A percentile compares a stretch with the other conserved stretches of the same genome.
phyloP scores from a whole-genome alignment of 1,139 yeast species.

The Taphrina wiesneri region DNA sequence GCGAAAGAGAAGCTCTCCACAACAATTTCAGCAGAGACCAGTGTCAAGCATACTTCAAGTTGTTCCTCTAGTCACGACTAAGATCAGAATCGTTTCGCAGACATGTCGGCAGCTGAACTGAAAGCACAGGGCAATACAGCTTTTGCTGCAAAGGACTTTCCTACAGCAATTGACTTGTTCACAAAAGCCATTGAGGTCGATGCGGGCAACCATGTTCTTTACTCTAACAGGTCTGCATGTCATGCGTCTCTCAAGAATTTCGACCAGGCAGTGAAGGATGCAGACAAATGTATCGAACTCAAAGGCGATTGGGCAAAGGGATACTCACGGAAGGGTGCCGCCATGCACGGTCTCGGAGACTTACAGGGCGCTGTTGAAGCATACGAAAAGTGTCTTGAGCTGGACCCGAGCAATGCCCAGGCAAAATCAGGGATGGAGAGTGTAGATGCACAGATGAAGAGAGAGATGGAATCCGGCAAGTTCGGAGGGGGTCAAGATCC shows the following conservation, averaged over 20 bases:
- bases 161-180: conserved; percentile 75
- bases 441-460: conserved; percentile 59
- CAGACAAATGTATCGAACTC: conserved; percentile 74
- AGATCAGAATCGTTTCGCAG: neutral
- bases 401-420: conserved; percentile 80
- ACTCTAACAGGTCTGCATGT: conserved; percentile 91
- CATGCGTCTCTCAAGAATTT: conserved; percentile 79
- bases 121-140: conserved; percentile 83
- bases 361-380: conserved; percentile 56
- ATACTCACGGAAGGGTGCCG: conserved; percentile 90
- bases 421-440: conserved; percentile 79
- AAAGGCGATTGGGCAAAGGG: conserved; percentile 93
- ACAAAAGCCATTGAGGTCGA: conserved; percentile 81
- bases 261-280: conserved; percentile 74
- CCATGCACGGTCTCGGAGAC: conserved; percentile 80
- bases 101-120: conserved; percentile 46
- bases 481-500: conserved; percentile 50
- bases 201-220: conserved; percentile 81
- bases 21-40: neutral
- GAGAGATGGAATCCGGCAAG: conserved; percentile 48
- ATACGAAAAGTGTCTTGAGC: conserved; percentile 77
- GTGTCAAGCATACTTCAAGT: too few species aligned
- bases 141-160: conserved; percentile 81
- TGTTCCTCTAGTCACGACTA: neutral
- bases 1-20: neutral